Evolutionary conservation across 2,329 filamentous ascomycete genomes (phyloP), one percentile per base, ranked within the genome.

Genomic region (Coniochaeta sp.): DNA sequence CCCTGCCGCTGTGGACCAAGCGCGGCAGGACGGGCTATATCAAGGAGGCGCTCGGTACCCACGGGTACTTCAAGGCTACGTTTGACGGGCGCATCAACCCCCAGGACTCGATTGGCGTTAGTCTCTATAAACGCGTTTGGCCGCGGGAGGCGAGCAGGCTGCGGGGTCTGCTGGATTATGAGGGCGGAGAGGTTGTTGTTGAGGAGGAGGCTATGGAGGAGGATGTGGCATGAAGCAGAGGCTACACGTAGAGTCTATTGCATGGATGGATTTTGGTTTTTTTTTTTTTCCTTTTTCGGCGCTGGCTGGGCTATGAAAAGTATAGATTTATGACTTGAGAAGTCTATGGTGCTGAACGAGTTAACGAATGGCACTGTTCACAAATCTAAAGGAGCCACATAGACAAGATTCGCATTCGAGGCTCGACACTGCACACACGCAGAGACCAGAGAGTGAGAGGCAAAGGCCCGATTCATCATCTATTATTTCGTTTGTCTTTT

Each of bases 21-120:
- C 79, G 93, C 33, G 95, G 95, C 7, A 82, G 95, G 63, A 90
- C 86, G 66, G 95, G 95, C 9, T 97, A 88, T 73, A 86, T 99
- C 79, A 97, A 97, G 80, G 95, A 99, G 79, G 84, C 89, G 61
- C 77, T 99, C 57, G 95, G 95, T 68, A 99, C 95, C 38, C 95
- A 99, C 74, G 95, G 95, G n/a, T 99, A 99, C 79, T 98, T 98
- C 84, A 99, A 99, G 81, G 95, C 95, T 14, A 97, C 89, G 1
- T 99, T 99, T 77, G 96, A 99, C 73, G 91, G 88, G 14, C 90
- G 89, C 72, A 93, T 99, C 73, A 98, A 97, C 74, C 93, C 95
- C 1, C 90, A 97, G 76, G 95, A 99, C 76, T 88, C 92, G 3
- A 87, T 99, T 55, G 95, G 91, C 57, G 89, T 98, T 64, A 96